Evolutionary conservation across 805 yeast species (phyloP), one percentile per base, ranked within the genome.

Genomic region (Wickerhamomyces chaumierensis): DNA sequence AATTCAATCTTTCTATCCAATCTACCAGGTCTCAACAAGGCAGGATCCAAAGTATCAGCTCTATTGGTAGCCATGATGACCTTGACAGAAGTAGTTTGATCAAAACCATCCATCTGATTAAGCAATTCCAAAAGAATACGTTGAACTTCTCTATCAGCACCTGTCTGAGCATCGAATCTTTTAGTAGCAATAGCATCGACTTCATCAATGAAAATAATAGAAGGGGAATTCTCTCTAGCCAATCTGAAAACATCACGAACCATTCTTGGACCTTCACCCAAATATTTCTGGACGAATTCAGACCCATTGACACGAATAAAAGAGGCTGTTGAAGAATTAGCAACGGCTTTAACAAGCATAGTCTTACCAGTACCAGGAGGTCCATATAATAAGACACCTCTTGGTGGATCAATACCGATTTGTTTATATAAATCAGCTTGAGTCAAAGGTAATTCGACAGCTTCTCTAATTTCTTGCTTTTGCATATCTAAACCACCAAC

Each of bases 351-450:
- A 36, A 92, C 99, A 57, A 92, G 73, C 97, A 92, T 88, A 18
- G 99, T 92, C 62, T 92, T 92, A 54, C 99, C 99, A 1, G 98
- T 92, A 59, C 99, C 99, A 36, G 99, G 99, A 11, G 98, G 97
- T n/a, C 99, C 99, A 62, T 92, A 92, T 44, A 92, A 68, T 49
- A 92, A 65, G 23, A 92, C 98, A 53, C 99, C 99, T 49, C 97
- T 78, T 46, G 99, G 99, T 16, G 98, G 98, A 54, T 92, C 97
- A 48, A 92, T 88, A 64, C 99, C 99, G 55, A 92, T 92, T 63
- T 92, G 97, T 55, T 85, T 82, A 64, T 92, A 92, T 48, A 94
- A 69, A 53, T 94, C 98, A 31, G 92, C 94, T 59, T 92, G 97
- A 14, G 95, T 82, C 53, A 92, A 71, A 12, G 98, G 98, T 51